phyloP scores from a whole-genome alignment of 2,329 filamentous ascomycete species.

The Xylariales sp. region DNA sequence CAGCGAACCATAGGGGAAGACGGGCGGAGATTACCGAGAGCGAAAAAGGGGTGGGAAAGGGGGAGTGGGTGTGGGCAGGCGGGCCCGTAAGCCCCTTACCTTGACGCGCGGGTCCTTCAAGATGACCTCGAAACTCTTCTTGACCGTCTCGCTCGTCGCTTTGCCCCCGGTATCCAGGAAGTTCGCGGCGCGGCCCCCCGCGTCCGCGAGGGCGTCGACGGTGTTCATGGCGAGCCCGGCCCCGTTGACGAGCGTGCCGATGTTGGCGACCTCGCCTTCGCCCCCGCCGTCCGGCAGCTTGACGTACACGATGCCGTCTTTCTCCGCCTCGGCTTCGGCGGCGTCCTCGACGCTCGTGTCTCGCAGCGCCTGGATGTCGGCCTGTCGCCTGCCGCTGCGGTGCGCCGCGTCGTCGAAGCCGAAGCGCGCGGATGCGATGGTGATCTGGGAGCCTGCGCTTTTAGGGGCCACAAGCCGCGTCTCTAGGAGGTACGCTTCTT shows the following conservation, averaged over 20 bases:
- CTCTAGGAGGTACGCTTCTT: constrained; percentile 73
- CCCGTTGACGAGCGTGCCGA: constrained; percentile 89
- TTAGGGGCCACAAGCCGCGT: constrained; percentile 58
- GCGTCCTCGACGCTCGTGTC: constrained; percentile 63
- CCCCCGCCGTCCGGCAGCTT: constrained; percentile 61
- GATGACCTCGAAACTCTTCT: constrained; percentile 79
- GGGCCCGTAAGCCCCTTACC: constrained; percentile 58
- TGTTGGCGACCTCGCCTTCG: constrained; percentile 54
- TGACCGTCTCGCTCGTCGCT: constrained; percentile 84
- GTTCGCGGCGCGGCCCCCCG: constrained; percentile 78
- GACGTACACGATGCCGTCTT: constrained; percentile 83
- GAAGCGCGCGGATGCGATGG: constrained; percentile 66
- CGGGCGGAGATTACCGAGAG: not conserved
- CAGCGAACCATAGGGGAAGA: not conserved
- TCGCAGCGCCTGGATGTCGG: constrained; percentile 68
- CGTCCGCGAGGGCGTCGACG: constrained; percentile 78
- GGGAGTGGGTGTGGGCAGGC: not conserved
- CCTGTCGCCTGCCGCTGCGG: constrained; percentile 70
- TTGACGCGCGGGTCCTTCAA: constrained; percentile 77
- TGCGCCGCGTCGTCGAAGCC: constrained; percentile 78
- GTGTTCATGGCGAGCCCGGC: constrained; percentile 94
- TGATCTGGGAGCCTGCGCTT: constrained; percentile 51
- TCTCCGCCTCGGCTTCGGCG: constrained; percentile 71
- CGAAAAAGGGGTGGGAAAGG: not conserved
- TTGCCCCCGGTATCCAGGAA: constrained; percentile 93